These are phyloP conservation scores for Warburgia ugandensis DNA, from an alignment of 164 flowering plant genomes.

Conservation along the genomic window DNA sequence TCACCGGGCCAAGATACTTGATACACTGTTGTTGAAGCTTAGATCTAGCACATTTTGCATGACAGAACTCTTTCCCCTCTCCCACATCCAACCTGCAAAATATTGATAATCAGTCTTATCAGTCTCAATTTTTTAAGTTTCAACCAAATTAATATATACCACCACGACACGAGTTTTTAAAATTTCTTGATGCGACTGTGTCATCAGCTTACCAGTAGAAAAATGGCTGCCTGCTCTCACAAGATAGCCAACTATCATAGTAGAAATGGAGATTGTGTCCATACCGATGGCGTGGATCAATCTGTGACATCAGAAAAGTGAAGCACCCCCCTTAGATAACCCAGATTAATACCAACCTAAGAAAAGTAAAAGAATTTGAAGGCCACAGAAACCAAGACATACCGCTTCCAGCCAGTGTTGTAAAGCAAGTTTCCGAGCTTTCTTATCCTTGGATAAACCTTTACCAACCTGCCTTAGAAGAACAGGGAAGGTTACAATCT, in stretches of 20 bases:
- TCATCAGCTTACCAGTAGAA: conserved; percentile 72
- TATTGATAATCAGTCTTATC: neutral
- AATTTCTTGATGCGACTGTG: too few relatives aligned
- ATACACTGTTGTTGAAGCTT: conserved; percentile 92
- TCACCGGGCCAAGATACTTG: conserved; percentile 87
- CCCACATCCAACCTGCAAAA: conserved; percentile 79
- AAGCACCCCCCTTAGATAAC: too few relatives aligned
- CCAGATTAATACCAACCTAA: too few relatives aligned
- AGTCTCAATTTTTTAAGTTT: neutral
- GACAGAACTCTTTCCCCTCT: conserved; percentile 75
- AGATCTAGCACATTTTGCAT: conserved; percentile 59
- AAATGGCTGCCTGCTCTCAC: conserved; percentile 78
- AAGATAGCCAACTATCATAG: conserved; percentile 74
- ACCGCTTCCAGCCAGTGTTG: conserved; percentile 99
- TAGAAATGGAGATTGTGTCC: conserved; percentile 94
- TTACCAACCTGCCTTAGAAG: conserved; percentile 70
- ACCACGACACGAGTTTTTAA: too few relatives aligned
- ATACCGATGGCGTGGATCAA: conserved; percentile 96
- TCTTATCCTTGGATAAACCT: conserved; percentile 84
- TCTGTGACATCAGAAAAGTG: conserved; percentile 39
- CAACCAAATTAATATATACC: too few relatives aligned
- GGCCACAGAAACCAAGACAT: conserved; percentile 29
- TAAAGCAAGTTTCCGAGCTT: conserved; percentile 84
- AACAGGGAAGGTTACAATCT: neutral
- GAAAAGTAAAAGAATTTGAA: too few relatives aligned